Evolutionary conservation across 345 rosid genomes (phyloP).

Genomic region (Moringa oleifera): DNA sequence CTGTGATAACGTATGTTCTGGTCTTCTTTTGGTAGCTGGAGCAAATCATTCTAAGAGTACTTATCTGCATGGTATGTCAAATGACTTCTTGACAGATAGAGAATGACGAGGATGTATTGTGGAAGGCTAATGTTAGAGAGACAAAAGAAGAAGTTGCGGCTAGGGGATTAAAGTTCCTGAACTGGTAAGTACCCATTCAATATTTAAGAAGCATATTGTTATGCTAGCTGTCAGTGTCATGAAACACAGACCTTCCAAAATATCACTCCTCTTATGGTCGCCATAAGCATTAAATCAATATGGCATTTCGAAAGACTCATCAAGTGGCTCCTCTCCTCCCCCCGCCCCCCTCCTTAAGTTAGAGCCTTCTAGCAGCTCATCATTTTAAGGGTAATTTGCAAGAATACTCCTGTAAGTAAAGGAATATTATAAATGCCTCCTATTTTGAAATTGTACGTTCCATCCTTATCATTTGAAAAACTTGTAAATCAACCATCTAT

Average conservation of each 20-base stretch:
- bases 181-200: constrained; percentile 41
- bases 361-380: too few relatives aligned
- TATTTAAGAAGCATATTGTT: background rate
- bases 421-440: too few relatives aligned
- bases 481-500: too few relatives aligned
- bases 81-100: constrained; percentile 53
- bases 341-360: too few relatives aligned
- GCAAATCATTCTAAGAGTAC: constrained; percentile 8
- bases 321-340: too few relatives aligned
- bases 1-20: constrained; percentile 15
- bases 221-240: background rate
- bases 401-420: too few relatives aligned
- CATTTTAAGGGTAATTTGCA: too few relatives aligned
- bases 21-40: constrained; percentile 19
- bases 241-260: background rate
- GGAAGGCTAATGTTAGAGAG: constrained; percentile 88
- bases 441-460: too few relatives aligned
- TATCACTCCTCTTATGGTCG: too few relatives aligned
- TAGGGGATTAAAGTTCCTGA: constrained; percentile 72
- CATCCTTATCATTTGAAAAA: too few relatives aligned
- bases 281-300: too few relatives aligned
- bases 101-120: constrained; percentile 64
- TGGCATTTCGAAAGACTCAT: too few relatives aligned
- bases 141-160: constrained; percentile 66
- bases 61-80: constrained; percentile 7